phyloP scores from a whole-genome alignment of 2,329 filamentous ascomycete species.

The Scolecobasidium constrictum region DNA sequence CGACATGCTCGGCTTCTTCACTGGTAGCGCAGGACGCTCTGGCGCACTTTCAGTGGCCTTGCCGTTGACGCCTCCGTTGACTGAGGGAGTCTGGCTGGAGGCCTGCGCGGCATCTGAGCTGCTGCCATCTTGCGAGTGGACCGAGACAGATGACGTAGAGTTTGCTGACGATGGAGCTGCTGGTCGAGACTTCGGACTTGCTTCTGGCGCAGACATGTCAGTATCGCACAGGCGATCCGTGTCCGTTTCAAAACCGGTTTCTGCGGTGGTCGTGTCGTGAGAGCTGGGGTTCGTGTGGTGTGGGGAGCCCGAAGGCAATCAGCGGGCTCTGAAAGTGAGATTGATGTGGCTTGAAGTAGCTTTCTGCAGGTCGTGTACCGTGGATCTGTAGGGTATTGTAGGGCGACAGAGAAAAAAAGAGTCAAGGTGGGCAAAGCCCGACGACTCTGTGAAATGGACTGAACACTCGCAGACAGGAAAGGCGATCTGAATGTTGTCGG shows the following conservation, averaged over 20 bases:
- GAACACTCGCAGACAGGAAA: no score
- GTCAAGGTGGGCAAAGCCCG: no score
- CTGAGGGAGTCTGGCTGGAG: slow-evolving; percentile 3
- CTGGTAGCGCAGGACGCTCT: slow-evolving; percentile 6
- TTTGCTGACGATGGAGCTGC: slow-evolving; percentile 21
- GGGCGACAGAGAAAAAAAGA: no score
- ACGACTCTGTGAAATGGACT: no score
- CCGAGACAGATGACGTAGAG: slow-evolving; percentile 25
- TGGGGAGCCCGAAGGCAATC: neutral
- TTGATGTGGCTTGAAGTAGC: no score
- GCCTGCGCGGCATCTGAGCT: slow-evolving; percentile 13
- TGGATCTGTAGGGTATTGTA: no score
- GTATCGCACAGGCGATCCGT: neutral
- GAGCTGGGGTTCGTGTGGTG: neutral
- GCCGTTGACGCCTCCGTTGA: slow-evolving; percentile 16
- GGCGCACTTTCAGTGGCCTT: no score
- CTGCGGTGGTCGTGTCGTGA: no score
- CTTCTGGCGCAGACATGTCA: slow-evolving; percentile 9
- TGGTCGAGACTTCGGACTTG: slow-evolving; percentile 11
- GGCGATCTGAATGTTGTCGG: no score
- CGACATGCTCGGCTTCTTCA: slow-evolving; percentile 30
- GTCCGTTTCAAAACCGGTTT: no score
- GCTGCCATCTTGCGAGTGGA: slow-evolving; percentile 24
- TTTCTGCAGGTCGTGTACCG: no score
- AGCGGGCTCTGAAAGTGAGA: no score